These are phyloP conservation scores for Waitea zeae DNA, from an alignment of 1,284 basidiomycete genomes.

Conservation along the genomic window DNA sequence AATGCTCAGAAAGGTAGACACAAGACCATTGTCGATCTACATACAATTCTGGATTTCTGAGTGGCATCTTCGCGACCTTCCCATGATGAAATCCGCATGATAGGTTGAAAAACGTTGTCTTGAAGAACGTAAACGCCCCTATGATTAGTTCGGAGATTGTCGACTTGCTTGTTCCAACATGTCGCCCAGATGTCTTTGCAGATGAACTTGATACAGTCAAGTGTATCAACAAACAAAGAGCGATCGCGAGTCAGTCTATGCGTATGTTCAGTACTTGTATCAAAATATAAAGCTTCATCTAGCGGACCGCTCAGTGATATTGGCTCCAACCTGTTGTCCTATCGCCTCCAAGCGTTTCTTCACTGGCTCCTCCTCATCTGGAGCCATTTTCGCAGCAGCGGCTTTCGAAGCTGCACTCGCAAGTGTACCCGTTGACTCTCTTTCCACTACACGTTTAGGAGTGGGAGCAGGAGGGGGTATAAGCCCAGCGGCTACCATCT, in stretches of 20 bases:
- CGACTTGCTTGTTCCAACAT: constrained; percentile 87
- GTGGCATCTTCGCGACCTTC: constrained; percentile 59
- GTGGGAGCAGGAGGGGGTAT: constrained; percentile 27
- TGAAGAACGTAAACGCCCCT: constrained; percentile 91
- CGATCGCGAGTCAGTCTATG: constrained; percentile 59
- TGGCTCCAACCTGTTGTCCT: constrained; percentile 76
- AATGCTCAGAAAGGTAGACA: background rate
- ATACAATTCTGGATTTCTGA: constrained; percentile 52
- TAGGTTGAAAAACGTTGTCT: constrained; percentile 79
- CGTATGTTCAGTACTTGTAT: background rate
- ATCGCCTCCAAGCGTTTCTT: constrained; percentile 62
- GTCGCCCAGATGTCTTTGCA: constrained; percentile 90
- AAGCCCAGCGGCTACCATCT: constrained; percentile 60
- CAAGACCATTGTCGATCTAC: too few species aligned
- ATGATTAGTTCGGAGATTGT: constrained; percentile 90
- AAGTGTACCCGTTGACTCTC: constrained; percentile 20
- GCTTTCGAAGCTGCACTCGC: constrained; percentile 17
- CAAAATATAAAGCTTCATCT: background rate
- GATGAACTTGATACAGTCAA: constrained; percentile 88
- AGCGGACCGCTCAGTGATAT: constrained; percentile 68
- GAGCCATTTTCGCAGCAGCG: constrained; percentile 22
- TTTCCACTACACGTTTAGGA: constrained; percentile 20
- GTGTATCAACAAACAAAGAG: constrained; percentile 61
- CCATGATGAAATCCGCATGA: constrained; percentile 64
- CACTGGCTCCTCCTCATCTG: constrained; percentile 63